Percentiles rank a stretch among this genome's conserved stretches.
phyloP scores from a whole-genome alignment of 805 yeast genomes.

The Saturnispora mendoncae region DNA sequence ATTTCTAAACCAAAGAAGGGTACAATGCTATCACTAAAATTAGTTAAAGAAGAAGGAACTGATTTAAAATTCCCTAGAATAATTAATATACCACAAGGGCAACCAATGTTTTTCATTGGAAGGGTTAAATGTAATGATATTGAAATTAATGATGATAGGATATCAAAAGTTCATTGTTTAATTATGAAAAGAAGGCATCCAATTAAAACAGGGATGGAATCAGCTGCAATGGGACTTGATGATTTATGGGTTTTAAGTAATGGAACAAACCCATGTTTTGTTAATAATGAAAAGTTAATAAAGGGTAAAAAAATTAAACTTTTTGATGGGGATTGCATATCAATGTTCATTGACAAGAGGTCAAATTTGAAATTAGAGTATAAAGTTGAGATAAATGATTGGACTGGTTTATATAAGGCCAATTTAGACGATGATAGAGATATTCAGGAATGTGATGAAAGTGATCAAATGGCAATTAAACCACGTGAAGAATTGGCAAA shows the following conservation, averaged over 20 bases:
- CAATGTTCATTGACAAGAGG: constrained; percentile 54
- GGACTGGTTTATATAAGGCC: constrained; percentile 41
- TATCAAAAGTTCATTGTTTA: constrained; percentile 79
- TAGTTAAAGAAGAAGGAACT: constrained; percentile 22
- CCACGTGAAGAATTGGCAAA: constrained; percentile 8
- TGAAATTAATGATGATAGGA: constrained; percentile 57
- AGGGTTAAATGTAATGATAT: constrained; percentile 56
- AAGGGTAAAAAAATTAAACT: constrained; percentile 55
- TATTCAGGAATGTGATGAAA: constrained; percentile 5
- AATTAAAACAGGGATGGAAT: constrained; percentile 26
- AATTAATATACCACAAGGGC: constrained; percentile 57
- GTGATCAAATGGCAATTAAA: constrained; percentile 8
- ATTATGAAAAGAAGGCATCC: constrained; percentile 57
- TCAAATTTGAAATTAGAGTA: constrained; percentile 47
- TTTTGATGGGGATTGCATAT: constrained; percentile 56
- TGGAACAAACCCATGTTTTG: constrained; percentile 71
- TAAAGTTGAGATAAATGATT: constrained; percentile 43
- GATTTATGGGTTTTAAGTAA: constrained; percentile 75
- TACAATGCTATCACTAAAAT: constrained; percentile 52
- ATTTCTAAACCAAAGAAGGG: constrained; percentile 28
- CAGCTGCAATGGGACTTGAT: constrained; percentile 63
- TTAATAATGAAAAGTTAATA: constrained; percentile 52
- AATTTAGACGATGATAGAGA: constrained; percentile 1
- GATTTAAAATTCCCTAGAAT: constrained; percentile 24
- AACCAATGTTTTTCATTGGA: constrained; percentile 64